These are phyloP conservation scores for Hordeum marinum DNA, from an alignment of 176 grass and related monocot genomes.

Conservation along the genomic window DNA sequence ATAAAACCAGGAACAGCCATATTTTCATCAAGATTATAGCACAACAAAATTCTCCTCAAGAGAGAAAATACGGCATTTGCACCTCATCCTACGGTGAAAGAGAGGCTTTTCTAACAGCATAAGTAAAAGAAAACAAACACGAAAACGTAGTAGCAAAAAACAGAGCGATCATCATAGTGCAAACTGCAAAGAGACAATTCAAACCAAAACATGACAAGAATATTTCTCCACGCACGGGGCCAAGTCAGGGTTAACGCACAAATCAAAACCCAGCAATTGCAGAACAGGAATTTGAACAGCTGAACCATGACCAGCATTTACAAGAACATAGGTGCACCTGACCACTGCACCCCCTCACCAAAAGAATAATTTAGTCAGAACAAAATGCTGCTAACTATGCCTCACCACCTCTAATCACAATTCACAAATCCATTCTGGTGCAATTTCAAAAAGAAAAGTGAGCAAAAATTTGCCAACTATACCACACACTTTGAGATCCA, in stretches of 20 bases:
- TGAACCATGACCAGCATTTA: conserved; percentile 26
- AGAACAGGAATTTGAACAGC: background rate
- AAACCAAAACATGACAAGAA: background rate
- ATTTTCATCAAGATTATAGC: background rate
- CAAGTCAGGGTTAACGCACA: background rate
- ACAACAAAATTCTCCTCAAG: background rate
- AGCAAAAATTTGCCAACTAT: conserved; percentile 32
- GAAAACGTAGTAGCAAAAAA: background rate
- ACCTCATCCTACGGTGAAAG: background rate
- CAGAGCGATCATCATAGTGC: background rate
- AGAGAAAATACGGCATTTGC: background rate
- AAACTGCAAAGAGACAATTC: background rate
- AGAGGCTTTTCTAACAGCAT: background rate
- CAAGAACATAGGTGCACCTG: conserved; percentile 19
- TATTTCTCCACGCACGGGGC: background rate
- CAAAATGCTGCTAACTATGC: conserved; percentile 30
- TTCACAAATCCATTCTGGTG: conserved; percentile 38
- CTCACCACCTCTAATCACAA: conserved; percentile 36
- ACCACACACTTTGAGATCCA: conserved; percentile 18
- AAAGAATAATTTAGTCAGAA: conserved; percentile 39
- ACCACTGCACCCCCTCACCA: conserved; percentile 21
- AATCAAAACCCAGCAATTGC: background rate
- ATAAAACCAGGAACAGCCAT: background rate
- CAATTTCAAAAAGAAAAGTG: conserved; percentile 9
- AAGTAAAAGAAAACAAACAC: background rate